Evolutionary conservation across 805 yeast species (phyloP).

Genomic region (Barnettozyma wickerhamii): DNA sequence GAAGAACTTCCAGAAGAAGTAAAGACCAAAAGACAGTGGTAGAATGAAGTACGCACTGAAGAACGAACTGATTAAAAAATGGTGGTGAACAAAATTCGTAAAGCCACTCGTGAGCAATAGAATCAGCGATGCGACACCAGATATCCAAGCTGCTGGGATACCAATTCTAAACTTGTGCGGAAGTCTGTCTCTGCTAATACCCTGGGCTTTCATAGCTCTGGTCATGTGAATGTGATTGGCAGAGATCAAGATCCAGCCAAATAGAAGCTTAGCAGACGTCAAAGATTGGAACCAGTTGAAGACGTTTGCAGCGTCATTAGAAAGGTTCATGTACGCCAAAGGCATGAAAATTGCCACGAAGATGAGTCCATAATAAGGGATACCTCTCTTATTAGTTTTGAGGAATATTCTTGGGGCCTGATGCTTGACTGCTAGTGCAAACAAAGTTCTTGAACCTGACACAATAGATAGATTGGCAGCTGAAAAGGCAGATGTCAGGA

Average conservation of each 20-base stretch:
- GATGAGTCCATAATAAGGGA: slow-evolving; percentile 27
- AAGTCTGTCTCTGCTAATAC: slow-evolving; percentile 19
- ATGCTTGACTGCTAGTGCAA: slow-evolving; percentile 31
- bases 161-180: slow-evolving; percentile 15
- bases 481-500: slow-evolving; percentile 35
- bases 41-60: slow-evolving; percentile 18
- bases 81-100: slow-evolving; percentile 30
- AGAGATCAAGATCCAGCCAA: slow-evolving; percentile 31
- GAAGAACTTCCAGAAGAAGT: slow-evolving; percentile 30
- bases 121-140: slow-evolving; percentile 24
- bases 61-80: slow-evolving; percentile 19
- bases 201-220: slow-evolving; percentile 38
- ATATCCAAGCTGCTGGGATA: slow-evolving; percentile 31
- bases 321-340: slow-evolving; percentile 33
- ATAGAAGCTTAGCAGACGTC: slow-evolving; percentile 28
- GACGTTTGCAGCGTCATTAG: slow-evolving; percentile 27
- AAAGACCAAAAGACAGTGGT: slow-evolving; percentile 30
- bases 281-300: slow-evolving; percentile 33
- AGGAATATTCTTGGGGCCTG: slow-evolving; percentile 34
- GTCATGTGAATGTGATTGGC: slow-evolving; percentile 29
- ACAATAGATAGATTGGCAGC: slow-evolving; percentile 30
- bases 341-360: slow-evolving; percentile 28
- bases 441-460: slow-evolving; percentile 29
- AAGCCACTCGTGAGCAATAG: slow-evolving; percentile 35
- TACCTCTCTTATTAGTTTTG: slow-evolving; percentile 29